Evolutionary conservation across 257 asterid genomes (phyloP).

Genomic region (Fraxinus pennsylvanica): DNA sequence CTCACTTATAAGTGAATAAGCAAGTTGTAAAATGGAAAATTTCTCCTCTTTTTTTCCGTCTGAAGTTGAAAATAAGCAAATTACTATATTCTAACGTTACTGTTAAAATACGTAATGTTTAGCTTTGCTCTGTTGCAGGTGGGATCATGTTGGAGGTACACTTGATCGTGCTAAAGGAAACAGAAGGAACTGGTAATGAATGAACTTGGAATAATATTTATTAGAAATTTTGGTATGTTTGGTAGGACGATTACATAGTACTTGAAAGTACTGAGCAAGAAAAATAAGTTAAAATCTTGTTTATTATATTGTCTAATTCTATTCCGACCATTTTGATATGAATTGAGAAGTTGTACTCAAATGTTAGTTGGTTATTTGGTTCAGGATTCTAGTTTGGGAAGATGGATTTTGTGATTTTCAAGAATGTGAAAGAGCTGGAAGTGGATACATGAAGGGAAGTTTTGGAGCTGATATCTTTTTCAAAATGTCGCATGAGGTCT

Average conservation of each 20-base stretch:
- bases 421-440: constrained; percentile 61
- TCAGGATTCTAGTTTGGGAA: constrained; percentile 94
- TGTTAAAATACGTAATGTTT: too few relatives aligned
- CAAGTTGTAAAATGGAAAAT: neutral
- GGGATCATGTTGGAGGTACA: constrained; percentile 73
- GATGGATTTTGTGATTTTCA: constrained; percentile 79
- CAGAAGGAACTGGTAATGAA: constrained; percentile 72
- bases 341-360: neutral
- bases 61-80: too few relatives aligned
- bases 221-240: neutral
- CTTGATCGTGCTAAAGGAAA: constrained; percentile 71
- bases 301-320: neutral
- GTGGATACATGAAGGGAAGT: constrained; percentile 45
- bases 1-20: neutral
- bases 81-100: too few relatives aligned
- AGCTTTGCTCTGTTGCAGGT: constrained; percentile 36
- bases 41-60: too few relatives aligned
- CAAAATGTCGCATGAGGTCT: constrained; percentile 85
- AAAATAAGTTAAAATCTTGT: too few relatives aligned
- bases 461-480: constrained; percentile 85
- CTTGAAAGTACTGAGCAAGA: too few relatives aligned
- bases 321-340: neutral
- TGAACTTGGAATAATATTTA: neutral
- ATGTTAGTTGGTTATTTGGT: neutral
- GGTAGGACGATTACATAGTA: too few relatives aligned